Conservation (phyloP, 768 basidiomycete genomes). For the Tulasnella sp. region DNA sequence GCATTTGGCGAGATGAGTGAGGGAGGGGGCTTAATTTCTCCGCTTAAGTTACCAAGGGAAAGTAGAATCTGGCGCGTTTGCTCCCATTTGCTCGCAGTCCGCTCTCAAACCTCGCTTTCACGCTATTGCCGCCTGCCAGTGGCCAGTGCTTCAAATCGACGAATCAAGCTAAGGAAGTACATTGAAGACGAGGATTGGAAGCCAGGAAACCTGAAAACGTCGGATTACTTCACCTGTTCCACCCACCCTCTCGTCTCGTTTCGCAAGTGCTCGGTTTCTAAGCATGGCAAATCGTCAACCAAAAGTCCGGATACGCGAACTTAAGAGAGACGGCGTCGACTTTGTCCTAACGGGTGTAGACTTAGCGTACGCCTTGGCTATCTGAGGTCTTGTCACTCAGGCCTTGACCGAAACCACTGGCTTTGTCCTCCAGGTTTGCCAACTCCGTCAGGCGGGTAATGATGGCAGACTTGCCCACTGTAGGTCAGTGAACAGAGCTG, state of each 20-base stretch:
- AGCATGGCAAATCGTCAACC: slow-evolving; percentile 30
- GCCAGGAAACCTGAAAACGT: neutral
- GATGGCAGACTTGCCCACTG: slow-evolving; percentile 94
- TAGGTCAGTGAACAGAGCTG: slow-evolving; percentile 57
- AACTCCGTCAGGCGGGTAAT: slow-evolving; percentile 91
- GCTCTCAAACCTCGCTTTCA: neutral
- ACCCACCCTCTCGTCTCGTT: neutral
- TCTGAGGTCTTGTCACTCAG: too few relatives aligned
- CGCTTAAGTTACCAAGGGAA: too few relatives aligned
- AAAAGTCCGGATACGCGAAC: slow-evolving; percentile 70
- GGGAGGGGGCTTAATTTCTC: too few relatives aligned
- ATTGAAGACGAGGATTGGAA: neutral
- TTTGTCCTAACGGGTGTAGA: slow-evolving; percentile 96
- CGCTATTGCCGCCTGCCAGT: neutral
- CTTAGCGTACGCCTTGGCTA: slow-evolving; percentile 65
- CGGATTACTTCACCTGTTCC: neutral
- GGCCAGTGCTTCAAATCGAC: neutral
- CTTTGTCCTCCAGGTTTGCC: slow-evolving; percentile 60
- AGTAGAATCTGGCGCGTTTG: neutral
- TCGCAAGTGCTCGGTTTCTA: neutral
- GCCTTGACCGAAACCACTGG: slow-evolving; percentile 20
- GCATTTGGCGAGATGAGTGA: too few relatives aligned
- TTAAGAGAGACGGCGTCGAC: slow-evolving; percentile 80
- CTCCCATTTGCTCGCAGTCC: neutral
- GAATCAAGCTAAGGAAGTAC: neutral